Conservation (phyloP, 768 basidiomycete species). For the Podaxis sp. region DNA sequence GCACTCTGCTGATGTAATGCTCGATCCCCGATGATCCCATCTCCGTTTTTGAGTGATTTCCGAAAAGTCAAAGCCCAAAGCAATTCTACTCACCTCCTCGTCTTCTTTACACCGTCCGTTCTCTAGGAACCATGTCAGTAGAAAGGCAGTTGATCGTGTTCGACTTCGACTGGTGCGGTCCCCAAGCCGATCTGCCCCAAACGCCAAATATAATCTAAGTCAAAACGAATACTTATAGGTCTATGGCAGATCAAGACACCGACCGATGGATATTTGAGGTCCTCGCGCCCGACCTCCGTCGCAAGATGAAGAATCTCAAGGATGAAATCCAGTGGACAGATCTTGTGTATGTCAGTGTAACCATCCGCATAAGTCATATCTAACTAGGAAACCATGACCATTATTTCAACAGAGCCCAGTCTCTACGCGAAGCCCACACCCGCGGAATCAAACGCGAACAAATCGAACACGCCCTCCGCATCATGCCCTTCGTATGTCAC, state of each 20-base stretch:
- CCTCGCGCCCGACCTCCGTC: slow-evolving; percentile 78
- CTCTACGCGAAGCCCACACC: slow-evolving; percentile 66
- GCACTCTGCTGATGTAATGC: not conserved
- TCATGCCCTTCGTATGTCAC: slow-evolving; percentile 80
- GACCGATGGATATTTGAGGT: slow-evolving; percentile 94
- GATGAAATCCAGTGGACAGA: slow-evolving; percentile 85
- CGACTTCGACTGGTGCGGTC: slow-evolving; percentile 90
- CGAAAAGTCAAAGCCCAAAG: slow-evolving; percentile 12
- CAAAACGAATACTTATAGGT: slow-evolving; percentile 44
- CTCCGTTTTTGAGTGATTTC: slow-evolving; percentile 4
- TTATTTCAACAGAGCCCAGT: slow-evolving; percentile 48
- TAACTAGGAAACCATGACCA: slow-evolving; percentile 8
- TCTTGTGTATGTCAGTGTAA: slow-evolving; percentile 64
- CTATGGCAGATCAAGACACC: slow-evolving; percentile 92
- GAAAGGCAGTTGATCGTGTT: slow-evolving; percentile 80
- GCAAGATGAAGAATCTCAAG: slow-evolving; percentile 73
- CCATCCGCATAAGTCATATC: not conserved
- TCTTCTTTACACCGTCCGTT: not conserved
- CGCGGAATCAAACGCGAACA: slow-evolving; percentile 69
- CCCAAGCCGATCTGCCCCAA: not conserved
- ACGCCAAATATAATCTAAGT: not conserved
- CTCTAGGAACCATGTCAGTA: slow-evolving; percentile 17
- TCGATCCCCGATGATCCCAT: slow-evolving; percentile 1
- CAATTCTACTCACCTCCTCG: slow-evolving; percentile 5
- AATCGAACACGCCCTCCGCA: slow-evolving; percentile 73